Evolutionary conservation across 2,329 filamentous ascomycete species (phyloP), one percentile per base, ranked within the genome.

Genomic region (Microascus cirrosus): DNA sequence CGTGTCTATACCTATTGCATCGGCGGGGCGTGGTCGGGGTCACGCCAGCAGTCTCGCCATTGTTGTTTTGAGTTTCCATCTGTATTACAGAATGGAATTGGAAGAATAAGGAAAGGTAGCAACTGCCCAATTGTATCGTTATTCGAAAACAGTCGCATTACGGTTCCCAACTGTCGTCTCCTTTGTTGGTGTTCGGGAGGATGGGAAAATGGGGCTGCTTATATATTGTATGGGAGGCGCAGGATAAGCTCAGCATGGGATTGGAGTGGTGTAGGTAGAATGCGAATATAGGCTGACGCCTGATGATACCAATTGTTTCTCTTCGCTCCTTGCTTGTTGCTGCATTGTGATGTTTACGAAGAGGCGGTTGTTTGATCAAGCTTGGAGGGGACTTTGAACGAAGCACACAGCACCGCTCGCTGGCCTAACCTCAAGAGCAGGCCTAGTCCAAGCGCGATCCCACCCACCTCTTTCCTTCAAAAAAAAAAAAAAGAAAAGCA

Each of bases 111-210:
- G 11, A 22, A 20, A 50, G 45, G 45, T 50, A 50, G 45, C 45
- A 50, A 50, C 24, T 50, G 45, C 45, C 45, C 12, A 2, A 50
- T 8, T 50, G 45, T 50, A 50, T 20, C 1, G 11, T 7, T 50
- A 4, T 22, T 24, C 6, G 2, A 1, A 11, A 22, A 10, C 45
- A 50, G 12, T n/a, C 6, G 51, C 20, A 20, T 50, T 10, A 32
- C 60, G 53, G 50, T 61, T 54, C 22, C 39, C 39, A 54, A 39
- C 54, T 61, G 45, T 54, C 55, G 22, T 61, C 20, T 59, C 55
- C 45, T 32, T 39, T 45, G 20, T 55, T 24, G 34, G 53, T 36
- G 53, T 25, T 36, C n/a, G 20, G 45, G 20, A n/a, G n/a, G 45
- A 24, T 50, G 6, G 45, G 45, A 50, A 50, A 50, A 50, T 50